Base-by-base conservation (phyloP, 2,329 filamentous ascomycete species). In the Cadophora luteo-olivacea region DNA sequence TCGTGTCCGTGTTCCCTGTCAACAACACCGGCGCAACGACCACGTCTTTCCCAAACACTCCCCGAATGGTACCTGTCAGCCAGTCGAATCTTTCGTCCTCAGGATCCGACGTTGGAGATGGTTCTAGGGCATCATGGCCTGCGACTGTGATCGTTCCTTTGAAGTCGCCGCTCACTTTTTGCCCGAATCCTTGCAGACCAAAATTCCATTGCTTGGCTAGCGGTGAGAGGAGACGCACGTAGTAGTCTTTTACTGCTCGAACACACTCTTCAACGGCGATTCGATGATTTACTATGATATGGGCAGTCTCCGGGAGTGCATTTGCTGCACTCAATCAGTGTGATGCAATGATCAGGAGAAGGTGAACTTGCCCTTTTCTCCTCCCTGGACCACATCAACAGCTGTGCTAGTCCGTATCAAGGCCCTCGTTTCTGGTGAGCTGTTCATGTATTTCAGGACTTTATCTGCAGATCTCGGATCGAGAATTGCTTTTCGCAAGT, bases 341-440 rank as follows among this genome's bases (percentile, higher is more conserved):
- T 22, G 4, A 22, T n/a, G n/a, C n/a, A n/a, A n/a, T n/a, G n/a
- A n/a, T n/a, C n/a, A n/a, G n/a, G n/a, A n/a, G n/a, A n/a, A 8
- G 16, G 16, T 22, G 19, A 25, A 33, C 38, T 11, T 55, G 64
- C 66, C 25, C 51, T 88, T 87, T 52, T 85, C 83, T 19, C 86
- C 86, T 33, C 85, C 85, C 32, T 76, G 73, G 73, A 87, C 82
- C 41, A 85, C 77, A 72, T 87, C 85, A 0, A 85, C 82, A 0
- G 85, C 84, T 75, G 87, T 85, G 0, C 84, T 85, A 1, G 86
- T 87, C 71, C 87, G 84, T 72, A 87, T 81, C 0, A 84, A 81
- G 69, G 87, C 62, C 32, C 64, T 54, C 5, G 41, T 62, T 2
- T 58, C 29, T 32, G 24, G 55, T 7, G 61, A 64, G 24, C 55